Base-by-base conservation (phyloP, 495 filamentous ascomycete genomes). In the Bacidia rubella region DNA sequence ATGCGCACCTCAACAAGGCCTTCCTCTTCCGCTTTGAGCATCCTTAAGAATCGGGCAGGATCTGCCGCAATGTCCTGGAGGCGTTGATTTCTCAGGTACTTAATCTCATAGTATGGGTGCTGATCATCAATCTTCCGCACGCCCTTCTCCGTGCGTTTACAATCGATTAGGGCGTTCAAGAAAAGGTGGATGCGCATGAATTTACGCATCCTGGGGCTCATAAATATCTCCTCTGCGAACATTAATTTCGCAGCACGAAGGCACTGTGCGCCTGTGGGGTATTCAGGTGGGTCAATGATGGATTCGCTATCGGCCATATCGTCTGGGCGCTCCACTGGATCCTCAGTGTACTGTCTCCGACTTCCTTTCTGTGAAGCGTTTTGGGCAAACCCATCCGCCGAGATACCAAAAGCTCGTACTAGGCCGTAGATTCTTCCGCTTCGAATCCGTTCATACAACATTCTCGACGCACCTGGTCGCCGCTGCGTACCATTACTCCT, bases 21-120 rank as follows among this genome's bases (percentile, higher is more conserved):
- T 62, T 97, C 92, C 58, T 87, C 82, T 66, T 98, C 92, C 2
- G 92, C 92, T 63, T 87, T 92, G 62, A 97, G 79, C 92, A 98
- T 98, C 63, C 86, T 84, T 15, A 98, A 69, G 61, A 86, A 97
- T 44, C 93, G 74, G 57, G 94, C 90, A 10, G 92, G 92, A 17
- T 82, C 80, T 20, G 75, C 76, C 5, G 87, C 85, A 55, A 97
- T 79, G 54, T 92, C 83, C 29, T 69, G 5, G 49, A 96, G 77
- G 43, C 81, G 83, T 62, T 95, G 88, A 58, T 92, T 86, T 35
- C 86, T 77, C 17, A 97, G 80, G 55, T 98, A 98, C 61, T 98
- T 98, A 70, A 98, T 90, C 64, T 95, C 92, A 64, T 95, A 95
- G 66, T 92, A 97, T 0, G 86, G 88, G 62, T 96, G 87, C 29